Conservation (phyloP, 2,329 filamentous ascomycete species). For the Ambrosiella cleistominuta region DNA sequence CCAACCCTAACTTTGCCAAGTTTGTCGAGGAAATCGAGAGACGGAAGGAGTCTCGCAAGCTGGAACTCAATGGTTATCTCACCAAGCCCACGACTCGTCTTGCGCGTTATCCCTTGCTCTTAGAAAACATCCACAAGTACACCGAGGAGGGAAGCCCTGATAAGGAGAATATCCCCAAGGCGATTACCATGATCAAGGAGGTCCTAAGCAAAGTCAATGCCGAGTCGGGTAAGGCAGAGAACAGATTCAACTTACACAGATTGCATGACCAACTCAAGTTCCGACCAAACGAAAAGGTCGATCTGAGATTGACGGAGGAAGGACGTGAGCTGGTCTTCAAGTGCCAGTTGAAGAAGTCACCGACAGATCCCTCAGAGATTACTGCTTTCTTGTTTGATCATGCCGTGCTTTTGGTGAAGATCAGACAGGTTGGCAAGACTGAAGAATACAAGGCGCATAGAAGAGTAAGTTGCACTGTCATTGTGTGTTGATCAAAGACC, state of each 20-base stretch:
- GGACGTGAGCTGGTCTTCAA: constrained; percentile 88
- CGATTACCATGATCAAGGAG: constrained; percentile 70
- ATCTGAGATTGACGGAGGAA: constrained; percentile 86
- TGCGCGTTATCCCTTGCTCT: constrained; percentile 76
- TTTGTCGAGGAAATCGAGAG: constrained; percentile 96
- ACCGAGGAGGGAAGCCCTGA: constrained; percentile 70
- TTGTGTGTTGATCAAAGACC: neutral
- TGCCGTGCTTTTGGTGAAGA: constrained; percentile 74
- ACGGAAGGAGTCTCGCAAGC: constrained; percentile 86
- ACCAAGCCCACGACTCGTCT: constrained; percentile 94
- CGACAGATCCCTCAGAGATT: constrained; percentile 75
- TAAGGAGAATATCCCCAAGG: constrained; percentile 80
- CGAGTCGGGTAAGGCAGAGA: constrained; percentile 93
- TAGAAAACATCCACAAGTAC: constrained; percentile 84
- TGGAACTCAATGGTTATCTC: constrained; percentile 92
- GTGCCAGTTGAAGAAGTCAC: constrained; percentile 79
- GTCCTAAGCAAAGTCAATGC: constrained; percentile 78
- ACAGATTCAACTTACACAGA: constrained; percentile 86
- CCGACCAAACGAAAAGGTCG: constrained; percentile 74
- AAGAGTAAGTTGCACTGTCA: constrained; percentile 28
- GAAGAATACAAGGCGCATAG: constrained; percentile 93
- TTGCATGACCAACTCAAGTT: constrained; percentile 87
- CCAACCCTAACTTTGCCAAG: constrained; percentile 67
- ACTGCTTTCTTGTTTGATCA: constrained; percentile 95
- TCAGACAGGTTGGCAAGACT: constrained; percentile 80